Evolutionary conservation across 2,329 filamentous ascomycete species (phyloP).

Genomic region (Albifimbria verrucaria): DNA sequence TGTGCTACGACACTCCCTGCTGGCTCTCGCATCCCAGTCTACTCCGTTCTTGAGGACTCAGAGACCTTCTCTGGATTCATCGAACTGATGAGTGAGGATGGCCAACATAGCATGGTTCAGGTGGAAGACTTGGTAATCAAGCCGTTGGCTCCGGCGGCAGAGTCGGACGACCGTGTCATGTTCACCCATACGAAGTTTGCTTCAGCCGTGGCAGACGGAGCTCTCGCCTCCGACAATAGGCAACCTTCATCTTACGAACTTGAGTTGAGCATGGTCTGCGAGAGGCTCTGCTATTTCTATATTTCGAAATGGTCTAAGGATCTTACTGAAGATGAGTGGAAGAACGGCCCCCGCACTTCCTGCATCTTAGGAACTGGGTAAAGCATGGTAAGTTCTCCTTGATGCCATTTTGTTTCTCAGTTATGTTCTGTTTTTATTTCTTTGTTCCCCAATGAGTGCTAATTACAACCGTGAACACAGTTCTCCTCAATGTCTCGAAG

Average conservation of each 20-base stretch:
- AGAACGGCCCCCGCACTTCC: conserved; percentile 12
- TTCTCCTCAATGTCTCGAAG: background rate
- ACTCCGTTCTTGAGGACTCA: background rate
- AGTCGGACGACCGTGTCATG: conserved; percentile 12
- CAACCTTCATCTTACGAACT: conserved; percentile 5
- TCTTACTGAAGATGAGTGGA: conserved; percentile 16
- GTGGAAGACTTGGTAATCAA: conserved; percentile 13
- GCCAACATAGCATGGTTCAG: conserved; percentile 9
- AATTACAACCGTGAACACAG: background rate
- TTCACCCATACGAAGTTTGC: conserved; percentile 14
- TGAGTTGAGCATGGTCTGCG: conserved; percentile 11
- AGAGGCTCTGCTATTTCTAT: conserved; percentile 21
- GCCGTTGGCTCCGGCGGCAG: conserved; percentile 13
- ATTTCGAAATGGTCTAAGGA: conserved; percentile 14
- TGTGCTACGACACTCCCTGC: background rate
- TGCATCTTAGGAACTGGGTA: conserved; percentile 13
- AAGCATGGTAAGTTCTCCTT: too few species aligned
- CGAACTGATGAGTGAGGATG: conserved; percentile 11
- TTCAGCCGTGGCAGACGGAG: conserved; percentile 8
- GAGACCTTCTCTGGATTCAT: conserved; percentile 6
- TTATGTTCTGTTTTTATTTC: too few species aligned
- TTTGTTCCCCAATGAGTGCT: too few species aligned
- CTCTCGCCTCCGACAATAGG: background rate
- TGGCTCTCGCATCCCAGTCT: background rate
- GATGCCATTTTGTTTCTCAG: too few species aligned